Evolutionary conservation across 345 rosid species (phyloP).

Genomic region (Eucalyptus pauciflora): DNA sequence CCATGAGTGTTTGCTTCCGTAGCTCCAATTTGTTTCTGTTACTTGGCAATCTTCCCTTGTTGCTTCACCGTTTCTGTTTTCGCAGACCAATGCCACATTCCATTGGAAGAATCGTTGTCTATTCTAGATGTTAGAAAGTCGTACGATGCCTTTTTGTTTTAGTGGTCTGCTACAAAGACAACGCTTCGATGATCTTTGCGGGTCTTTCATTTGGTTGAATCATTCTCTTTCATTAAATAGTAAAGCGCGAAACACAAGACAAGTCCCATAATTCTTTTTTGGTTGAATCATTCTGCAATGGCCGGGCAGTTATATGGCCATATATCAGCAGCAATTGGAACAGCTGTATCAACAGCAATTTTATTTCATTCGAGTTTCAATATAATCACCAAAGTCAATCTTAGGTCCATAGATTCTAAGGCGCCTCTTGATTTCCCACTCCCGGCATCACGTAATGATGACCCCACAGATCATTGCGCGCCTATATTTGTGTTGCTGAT

Average conservation of each 20-base stretch:
- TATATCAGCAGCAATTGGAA: neutral
- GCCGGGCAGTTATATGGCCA: neutral
- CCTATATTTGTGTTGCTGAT: neutral
- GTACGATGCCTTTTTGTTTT: neutral
- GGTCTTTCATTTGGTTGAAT: neutral
- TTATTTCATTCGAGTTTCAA: neutral
- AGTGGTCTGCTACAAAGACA: neutral
- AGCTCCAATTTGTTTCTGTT: neutral
- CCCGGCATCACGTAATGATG: neutral
- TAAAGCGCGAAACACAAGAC: neutral
- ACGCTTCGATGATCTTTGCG: neutral
- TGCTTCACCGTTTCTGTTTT: neutral
- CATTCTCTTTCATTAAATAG: neutral
- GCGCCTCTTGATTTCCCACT: neutral
- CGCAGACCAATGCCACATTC: neutral
- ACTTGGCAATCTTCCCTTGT: neutral
- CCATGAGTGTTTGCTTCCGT: constrained; percentile 4
- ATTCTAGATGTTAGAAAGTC: neutral
- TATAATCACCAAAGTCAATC: neutral
- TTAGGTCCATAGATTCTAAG: neutral
- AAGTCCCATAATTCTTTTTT: neutral
- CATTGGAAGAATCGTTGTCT: neutral
- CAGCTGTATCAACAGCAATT: neutral
- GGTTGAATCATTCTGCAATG: no score
- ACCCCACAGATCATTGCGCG: neutral